A percentile compares a stretch with the other conserved stretches of the same genome.
Evolutionary conservation across 495 filamentous ascomycete genomes (phyloP).

Genomic region (Jackrogersella minutella): DNA sequence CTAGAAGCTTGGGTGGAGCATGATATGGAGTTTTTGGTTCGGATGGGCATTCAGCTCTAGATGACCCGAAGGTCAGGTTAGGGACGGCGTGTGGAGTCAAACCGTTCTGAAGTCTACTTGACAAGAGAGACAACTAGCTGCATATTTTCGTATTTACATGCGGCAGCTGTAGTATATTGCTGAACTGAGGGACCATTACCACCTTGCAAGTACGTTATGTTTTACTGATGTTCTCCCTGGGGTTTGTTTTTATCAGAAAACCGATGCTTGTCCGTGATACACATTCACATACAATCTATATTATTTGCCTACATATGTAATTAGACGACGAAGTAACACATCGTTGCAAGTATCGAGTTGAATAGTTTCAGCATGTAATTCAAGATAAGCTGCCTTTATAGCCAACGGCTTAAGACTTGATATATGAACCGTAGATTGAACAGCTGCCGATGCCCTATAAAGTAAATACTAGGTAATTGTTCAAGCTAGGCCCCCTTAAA

Average conservation of each 20-base stretch:
- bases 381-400: neutral
- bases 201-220: neutral
- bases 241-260: no score
- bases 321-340: neutral
- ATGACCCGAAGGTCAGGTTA: neutral
- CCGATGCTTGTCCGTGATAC: no score
- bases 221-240: neutral
- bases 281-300: no score
- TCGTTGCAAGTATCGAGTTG: neutral
- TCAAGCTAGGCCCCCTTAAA: no score
- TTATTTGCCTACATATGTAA: neutral
- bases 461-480: no score
- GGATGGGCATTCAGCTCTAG: neutral
- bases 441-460: no score
- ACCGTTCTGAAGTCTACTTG: neutral
- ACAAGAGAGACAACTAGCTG: no score
- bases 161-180: no score
- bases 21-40: slow-evolving; percentile 16
- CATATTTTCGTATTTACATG: neutral
- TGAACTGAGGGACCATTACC: neutral
- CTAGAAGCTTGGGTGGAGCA: neutral
- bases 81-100: neutral
- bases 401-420: no score
- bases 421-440: no score
- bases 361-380: neutral